Conservation (phyloP, 176 grass and related monocot species). For the Triticum urartu region DNA sequence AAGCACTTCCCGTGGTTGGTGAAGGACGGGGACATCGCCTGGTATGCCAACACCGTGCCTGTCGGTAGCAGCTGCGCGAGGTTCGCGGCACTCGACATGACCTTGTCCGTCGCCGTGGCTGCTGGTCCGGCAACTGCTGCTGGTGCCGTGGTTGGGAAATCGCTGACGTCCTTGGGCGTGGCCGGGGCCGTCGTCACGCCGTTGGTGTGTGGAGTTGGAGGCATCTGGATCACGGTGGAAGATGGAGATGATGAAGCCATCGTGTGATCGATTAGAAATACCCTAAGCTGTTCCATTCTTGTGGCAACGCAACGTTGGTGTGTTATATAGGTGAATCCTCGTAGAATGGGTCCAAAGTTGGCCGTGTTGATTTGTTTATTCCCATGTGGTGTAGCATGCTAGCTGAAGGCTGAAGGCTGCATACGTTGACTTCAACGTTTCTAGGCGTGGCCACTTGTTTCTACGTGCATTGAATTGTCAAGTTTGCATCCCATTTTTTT, state of each 20-base stretch:
- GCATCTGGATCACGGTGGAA: neutral
- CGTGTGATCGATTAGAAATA: neutral
- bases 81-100: neutral
- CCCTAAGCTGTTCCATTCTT: neutral
- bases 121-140: neutral
- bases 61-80: neutral
- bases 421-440: too few species aligned
- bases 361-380: too few species aligned
- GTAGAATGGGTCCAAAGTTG: neutral
- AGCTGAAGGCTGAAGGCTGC: too few species aligned
- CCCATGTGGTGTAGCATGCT: too few species aligned
- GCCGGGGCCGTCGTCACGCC: neutral
- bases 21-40: neutral
- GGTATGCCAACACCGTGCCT: neutral
- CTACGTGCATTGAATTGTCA: too few species aligned
- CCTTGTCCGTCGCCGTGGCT: neutral
- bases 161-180: neutral
- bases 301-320: neutral
- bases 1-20: neutral
- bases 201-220: neutral
- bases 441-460: too few species aligned
- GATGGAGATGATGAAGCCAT: neutral
- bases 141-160: neutral
- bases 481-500: too few species aligned
- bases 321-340: neutral